phyloP scores from a whole-genome alignment of 2,329 filamentous ascomycete species.

The Trichoderma atroviride region DNA sequence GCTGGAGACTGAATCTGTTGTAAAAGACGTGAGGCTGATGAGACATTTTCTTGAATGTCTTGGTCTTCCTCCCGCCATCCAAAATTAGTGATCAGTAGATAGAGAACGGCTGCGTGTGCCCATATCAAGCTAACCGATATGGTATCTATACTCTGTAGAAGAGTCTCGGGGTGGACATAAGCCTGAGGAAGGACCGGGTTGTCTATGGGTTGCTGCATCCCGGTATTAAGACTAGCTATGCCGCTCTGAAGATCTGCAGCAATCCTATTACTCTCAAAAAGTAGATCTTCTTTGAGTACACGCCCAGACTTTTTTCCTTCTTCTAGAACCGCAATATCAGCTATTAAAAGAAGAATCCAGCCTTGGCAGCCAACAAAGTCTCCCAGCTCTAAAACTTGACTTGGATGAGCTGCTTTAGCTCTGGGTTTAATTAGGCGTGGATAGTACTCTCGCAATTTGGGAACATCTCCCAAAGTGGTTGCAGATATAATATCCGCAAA shows the following conservation, averaged over 20 bases:
- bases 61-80: slow-evolving; percentile 8
- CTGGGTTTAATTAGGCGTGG: not conserved
- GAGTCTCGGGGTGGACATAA: not conserved
- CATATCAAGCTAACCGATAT: slow-evolving; percentile 1
- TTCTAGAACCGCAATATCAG: not conserved
- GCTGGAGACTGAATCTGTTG: not conserved
- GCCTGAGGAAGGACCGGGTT: not conserved
- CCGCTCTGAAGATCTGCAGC: not conserved
- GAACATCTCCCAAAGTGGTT: not conserved
- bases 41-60: not conserved
- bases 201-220: not conserved
- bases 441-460: not conserved
- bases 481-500: slow-evolving; percentile 30
- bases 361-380: slow-evolving; percentile 13
- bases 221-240: not conserved
- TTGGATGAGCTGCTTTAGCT: not conserved
- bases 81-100: not conserved
- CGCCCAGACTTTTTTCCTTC: not conserved
- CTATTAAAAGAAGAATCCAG: slow-evolving; percentile 1
- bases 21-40: not conserved
- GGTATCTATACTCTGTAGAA: not conserved
- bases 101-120: not conserved
- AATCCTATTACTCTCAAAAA: not conserved
- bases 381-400: not conserved
- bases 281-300: not conserved